Conservation (phyloP, 2,329 filamentous ascomycete species). For the Hypoxylon sp. region DNA sequence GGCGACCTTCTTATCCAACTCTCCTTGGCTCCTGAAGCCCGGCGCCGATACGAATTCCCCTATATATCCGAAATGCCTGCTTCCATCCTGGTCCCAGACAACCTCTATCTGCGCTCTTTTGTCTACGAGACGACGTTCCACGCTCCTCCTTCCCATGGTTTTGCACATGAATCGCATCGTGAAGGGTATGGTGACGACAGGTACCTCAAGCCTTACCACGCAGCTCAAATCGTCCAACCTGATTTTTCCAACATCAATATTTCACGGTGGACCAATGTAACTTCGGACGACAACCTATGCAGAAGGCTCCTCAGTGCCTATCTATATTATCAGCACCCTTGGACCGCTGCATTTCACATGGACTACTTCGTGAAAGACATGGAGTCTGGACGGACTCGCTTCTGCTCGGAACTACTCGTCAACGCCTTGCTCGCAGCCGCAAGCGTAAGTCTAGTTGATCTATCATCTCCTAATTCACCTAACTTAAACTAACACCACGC, state of each 20-base stretch:
- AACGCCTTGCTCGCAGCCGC: conserved; percentile 55
- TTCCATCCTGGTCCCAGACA: conserved; percentile 45
- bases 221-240: conserved; percentile 54
- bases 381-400: conserved; percentile 48
- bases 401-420: conserved; percentile 58
- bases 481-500: conserved; percentile 1
- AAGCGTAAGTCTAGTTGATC: conserved; percentile 51
- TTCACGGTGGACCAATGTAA: conserved; percentile 56
- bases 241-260: conserved; percentile 49
- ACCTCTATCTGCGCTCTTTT: conserved; percentile 51
- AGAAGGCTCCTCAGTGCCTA: conserved; percentile 49
- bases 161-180: conserved; percentile 19
- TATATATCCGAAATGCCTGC: conserved; percentile 53
- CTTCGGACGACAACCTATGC: conserved; percentile 54
- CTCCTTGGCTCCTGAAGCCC: conserved; percentile 54
- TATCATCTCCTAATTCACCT: too few species aligned
- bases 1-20: conserved; percentile 58
- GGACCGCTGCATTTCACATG: conserved; percentile 56
- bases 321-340: conserved; percentile 56
- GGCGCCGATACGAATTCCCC: conserved; percentile 58
- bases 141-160: conserved; percentile 31
- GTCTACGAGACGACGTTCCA: conserved; percentile 47
- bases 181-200: conserved; percentile 32
- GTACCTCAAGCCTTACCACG: conserved; percentile 56
- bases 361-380: conserved; percentile 58